phyloP scores from a whole-genome alignment of 768 basidiomycete genomes.

The Lentinula raphanica region DNA sequence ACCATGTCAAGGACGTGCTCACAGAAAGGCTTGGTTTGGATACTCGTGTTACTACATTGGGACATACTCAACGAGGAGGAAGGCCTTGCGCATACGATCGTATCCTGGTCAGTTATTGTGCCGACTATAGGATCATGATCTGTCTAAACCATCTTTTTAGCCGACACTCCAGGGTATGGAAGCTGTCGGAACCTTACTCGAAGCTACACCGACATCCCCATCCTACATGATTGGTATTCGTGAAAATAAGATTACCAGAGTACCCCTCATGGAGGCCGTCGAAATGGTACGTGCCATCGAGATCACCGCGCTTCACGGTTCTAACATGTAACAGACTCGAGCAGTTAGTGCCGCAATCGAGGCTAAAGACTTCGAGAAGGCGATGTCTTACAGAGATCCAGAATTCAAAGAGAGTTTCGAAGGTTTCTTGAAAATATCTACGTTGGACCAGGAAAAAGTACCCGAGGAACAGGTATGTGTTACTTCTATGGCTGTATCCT shows the following conservation, averaged over 20 bases:
- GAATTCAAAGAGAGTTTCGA: conserved; percentile 86
- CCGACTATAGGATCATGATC: background rate
- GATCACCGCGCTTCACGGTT: conserved; percentile 6
- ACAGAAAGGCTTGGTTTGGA: conserved; percentile 85
- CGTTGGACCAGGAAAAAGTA: conserved; percentile 48
- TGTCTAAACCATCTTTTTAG: conserved; percentile 31
- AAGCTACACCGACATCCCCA: conserved; percentile 82
- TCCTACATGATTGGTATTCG: conserved; percentile 96
- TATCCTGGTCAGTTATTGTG: conserved; percentile 60
- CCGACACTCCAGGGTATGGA: conserved; percentile 95
- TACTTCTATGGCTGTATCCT: background rate
- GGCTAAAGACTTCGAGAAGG: conserved; percentile 77
- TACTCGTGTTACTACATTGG: conserved; percentile 93
- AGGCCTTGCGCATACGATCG: conserved; percentile 90
- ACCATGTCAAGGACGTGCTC: conserved; percentile 87
- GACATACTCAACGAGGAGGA: conserved; percentile 95
- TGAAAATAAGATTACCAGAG: conserved; percentile 92
- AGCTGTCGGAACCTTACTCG: conserved; percentile 83
- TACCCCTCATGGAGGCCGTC: conserved; percentile 92
- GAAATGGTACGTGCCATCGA: conserved; percentile 50
- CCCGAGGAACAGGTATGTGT: conserved; percentile 42
- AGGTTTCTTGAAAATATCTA: conserved; percentile 77
- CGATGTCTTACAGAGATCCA: conserved; percentile 83
- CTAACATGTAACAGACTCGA: conserved; percentile 63
- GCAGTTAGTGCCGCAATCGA: conserved; percentile 80